phyloP scores from a whole-genome alignment of 305 asterid species.

The Monarda citriodora region DNA sequence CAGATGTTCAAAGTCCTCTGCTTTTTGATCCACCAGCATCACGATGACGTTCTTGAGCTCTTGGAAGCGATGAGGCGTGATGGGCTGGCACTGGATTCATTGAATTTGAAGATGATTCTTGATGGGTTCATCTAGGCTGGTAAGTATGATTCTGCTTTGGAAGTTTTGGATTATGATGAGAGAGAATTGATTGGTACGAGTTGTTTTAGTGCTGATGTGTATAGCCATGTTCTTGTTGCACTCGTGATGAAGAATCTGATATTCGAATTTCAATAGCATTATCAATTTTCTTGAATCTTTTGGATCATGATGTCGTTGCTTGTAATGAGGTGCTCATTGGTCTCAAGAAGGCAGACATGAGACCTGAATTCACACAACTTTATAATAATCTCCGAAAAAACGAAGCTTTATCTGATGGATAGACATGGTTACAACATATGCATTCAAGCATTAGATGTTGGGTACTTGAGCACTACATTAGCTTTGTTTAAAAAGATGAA shows the following conservation, averaged over 20 bases:
- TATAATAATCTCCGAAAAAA: conserved; percentile 58
- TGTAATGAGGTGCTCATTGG: conserved; percentile 93
- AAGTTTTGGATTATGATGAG: conserved; percentile 63
- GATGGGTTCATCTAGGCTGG: conserved; percentile 67
- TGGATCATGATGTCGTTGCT: conserved; percentile 73
- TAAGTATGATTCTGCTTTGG: conserved; percentile 69
- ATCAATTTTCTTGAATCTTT: conserved; percentile 69
- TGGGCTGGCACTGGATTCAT: conserved; percentile 55
- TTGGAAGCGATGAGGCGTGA: conserved; percentile 57
- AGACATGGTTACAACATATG: conserved; percentile 89
- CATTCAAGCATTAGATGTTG: conserved; percentile 78
- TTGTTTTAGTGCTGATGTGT: conserved; percentile 52
- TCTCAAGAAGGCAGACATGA: conserved; percentile 76
- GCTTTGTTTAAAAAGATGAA: conserved; percentile 92
- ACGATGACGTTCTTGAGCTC: conserved; percentile 50
- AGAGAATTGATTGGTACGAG: conserved; percentile 37
- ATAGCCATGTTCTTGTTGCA: conserved; percentile 75
- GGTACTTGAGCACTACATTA: conserved; percentile 72
- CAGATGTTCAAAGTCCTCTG: conserved; percentile 62
- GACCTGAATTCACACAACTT: conserved; percentile 59
- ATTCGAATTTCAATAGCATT: conserved; percentile 63
- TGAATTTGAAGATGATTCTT: conserved; percentile 70
- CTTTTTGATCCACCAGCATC: conserved; percentile 38
- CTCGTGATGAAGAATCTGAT: conserved; percentile 72
- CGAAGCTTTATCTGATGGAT: conserved; percentile 62